Evolutionary conservation across 2,329 filamentous ascomycete genomes (phyloP), one percentile per base, ranked within the genome.

Genomic region (Colletotrichum godetiae): DNA sequence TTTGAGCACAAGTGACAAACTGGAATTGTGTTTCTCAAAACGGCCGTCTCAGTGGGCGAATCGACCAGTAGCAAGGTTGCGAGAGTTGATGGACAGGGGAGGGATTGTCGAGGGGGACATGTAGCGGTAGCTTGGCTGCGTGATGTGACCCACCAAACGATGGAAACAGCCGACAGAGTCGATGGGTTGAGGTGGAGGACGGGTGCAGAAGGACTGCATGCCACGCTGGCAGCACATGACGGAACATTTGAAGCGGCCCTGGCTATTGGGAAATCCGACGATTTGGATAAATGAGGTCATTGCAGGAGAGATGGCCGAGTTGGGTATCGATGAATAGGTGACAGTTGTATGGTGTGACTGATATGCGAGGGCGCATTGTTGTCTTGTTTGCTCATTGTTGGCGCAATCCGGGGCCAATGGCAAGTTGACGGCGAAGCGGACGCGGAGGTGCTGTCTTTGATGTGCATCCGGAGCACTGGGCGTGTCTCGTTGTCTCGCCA

Each of bases 181-280:
- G 56, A 67, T 57, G 67, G 60, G 56, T 73, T 49, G 46, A 24
- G 61, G 71, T 72, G 67, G 74, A 72, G 66, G 67, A 71, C 29
- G 56, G 60, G 56, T 66, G 64, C 65, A 66, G 29, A 55, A 49
- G 55, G 57, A 66, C 73, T 75, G 74, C 74, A 75, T 74, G 74
- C 72, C 74, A 75, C 74, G 74, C 72, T 75, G 74, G 74, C 74
- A 75, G 68, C 69, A 73, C 69, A 63, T 70, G 35, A 59, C 46
- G 37, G 60, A 57, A 70, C 60, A 57, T 60, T 22, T 24, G 19
- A 73, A 61, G 49, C 49, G 6, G 49, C 29, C 67, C 67, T 70
- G 24, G 49, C 33, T 37, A 15, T 49, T 73, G 67, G 67, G 22
- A 73, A 62, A 73, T 68, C 74, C 74, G 74, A 75, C 56, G 63